phyloP scores from a whole-genome alignment of 179 eudicot species.

The Nepenthes alata region DNA sequence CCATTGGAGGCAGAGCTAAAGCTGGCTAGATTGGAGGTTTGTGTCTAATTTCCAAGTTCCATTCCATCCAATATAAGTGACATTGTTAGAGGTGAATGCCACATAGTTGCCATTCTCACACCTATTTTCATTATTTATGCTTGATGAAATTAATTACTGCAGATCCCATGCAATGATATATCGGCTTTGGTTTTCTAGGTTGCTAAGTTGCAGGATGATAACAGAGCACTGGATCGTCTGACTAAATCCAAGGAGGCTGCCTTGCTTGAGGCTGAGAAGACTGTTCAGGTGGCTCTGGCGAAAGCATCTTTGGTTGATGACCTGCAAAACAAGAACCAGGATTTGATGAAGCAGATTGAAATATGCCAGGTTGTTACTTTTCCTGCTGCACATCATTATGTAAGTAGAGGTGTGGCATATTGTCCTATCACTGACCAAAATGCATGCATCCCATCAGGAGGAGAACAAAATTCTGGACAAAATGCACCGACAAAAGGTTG shows the following conservation, averaged over 20 bases:
- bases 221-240: conserved; percentile 70
- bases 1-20: conserved; percentile 15
- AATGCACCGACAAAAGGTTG: conserved; percentile 70
- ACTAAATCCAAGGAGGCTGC: conserved; percentile 82
- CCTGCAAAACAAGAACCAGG: conserved; percentile 71
- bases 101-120: not conserved
- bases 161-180: conserved; percentile 2
- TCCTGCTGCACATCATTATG: not conserved
- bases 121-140: not conserved
- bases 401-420: not conserved
- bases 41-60: not conserved
- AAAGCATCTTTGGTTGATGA: conserved; percentile 80
- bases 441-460: conserved; percentile 31
- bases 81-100: not conserved
- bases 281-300: conserved; percentile 57
- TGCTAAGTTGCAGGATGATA: conserved; percentile 68
- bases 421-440: not conserved
- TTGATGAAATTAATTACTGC: not conserved
- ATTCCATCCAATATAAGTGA: no score
- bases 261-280: conserved; percentile 63
- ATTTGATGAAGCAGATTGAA: conserved; percentile 66
- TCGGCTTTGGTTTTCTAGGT: conserved; percentile 21
- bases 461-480: conserved; percentile 71
- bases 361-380: conserved; percentile 54
- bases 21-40: conserved; percentile 8